These are phyloP conservation scores for Xylariomycetidae sp. DNA, from an alignment of 2,329 filamentous ascomycete genomes.

Conservation along the genomic window DNA sequence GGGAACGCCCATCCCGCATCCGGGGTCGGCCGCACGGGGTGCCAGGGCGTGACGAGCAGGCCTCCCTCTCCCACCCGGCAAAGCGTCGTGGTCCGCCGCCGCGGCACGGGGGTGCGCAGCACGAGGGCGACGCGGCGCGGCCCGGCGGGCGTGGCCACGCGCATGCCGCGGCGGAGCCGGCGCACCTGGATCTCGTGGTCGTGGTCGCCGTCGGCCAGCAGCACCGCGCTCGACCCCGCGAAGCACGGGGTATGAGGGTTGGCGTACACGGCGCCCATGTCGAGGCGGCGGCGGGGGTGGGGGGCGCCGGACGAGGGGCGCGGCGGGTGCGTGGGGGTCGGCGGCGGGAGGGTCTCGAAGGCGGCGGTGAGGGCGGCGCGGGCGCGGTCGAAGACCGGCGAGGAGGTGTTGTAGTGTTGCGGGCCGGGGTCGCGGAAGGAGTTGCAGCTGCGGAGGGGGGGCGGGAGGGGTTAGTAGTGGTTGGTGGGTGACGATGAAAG, in stretches of 20 bases:
- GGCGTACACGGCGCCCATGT: slow-evolving; percentile 30
- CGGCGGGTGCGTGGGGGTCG: slow-evolving; percentile 29
- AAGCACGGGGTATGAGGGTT: slow-evolving; percentile 43
- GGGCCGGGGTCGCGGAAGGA: slow-evolving; percentile 57
- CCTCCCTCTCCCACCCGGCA: slow-evolving; percentile 36
- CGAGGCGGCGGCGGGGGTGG: slow-evolving; percentile 12
- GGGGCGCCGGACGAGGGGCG: neutral
- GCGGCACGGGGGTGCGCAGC: slow-evolving; percentile 41
- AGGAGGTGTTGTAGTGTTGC: slow-evolving; percentile 46
- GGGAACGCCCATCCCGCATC: slow-evolving; percentile 42
- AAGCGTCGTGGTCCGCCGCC: slow-evolving; percentile 33
- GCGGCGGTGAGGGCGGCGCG: slow-evolving; percentile 42
- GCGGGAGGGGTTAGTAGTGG: neutral
- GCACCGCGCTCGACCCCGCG: slow-evolving; percentile 40
- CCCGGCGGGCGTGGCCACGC: slow-evolving; percentile 45
- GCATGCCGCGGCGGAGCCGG: slow-evolving; percentile 38
- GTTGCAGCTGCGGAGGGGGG: slow-evolving; percentile 44
- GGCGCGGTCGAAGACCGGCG: slow-evolving; percentile 47
- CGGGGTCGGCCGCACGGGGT: slow-evolving; percentile 40
- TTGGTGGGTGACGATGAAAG: neutral
- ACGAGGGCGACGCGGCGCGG: slow-evolving; percentile 42
- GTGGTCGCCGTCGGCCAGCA: slow-evolving; percentile 33
- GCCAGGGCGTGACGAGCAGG: slow-evolving; percentile 53
- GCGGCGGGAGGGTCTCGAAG: slow-evolving; percentile 40
- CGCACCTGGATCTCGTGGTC: slow-evolving; percentile 34